Evolutionary conservation across 2,329 filamentous ascomycete species (phyloP).

Genomic region (Xylariomycetidae sp.): DNA sequence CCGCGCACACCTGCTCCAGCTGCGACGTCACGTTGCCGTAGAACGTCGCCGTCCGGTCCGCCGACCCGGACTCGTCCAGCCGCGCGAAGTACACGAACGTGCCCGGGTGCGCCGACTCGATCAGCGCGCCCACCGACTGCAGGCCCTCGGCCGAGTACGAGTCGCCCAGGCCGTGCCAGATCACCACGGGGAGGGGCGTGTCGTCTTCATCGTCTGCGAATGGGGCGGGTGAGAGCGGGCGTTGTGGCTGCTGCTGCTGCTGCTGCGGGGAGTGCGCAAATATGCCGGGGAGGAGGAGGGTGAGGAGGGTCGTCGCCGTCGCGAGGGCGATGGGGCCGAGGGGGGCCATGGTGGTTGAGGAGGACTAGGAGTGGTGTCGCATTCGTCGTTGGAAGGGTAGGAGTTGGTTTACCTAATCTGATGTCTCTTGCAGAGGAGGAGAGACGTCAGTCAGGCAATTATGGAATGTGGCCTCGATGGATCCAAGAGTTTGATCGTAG

Average conservation of each 20-base stretch:
- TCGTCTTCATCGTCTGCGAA: slow-evolving; percentile 41
- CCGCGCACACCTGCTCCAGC: slow-evolving; percentile 70
- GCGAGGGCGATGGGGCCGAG: no score
- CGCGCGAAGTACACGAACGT: slow-evolving; percentile 80
- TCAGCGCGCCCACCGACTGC: slow-evolving; percentile 64
- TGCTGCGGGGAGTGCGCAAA: slow-evolving; percentile 12
- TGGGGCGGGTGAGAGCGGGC: slow-evolving; percentile 5
- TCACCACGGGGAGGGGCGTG: slow-evolving; percentile 79
- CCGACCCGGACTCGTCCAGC: slow-evolving; percentile 58
- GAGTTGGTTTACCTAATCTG: no score
- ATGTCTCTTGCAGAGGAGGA: no score
- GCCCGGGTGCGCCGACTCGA: slow-evolving; percentile 69
- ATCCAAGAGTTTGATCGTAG: no score
- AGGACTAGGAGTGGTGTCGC: no score
- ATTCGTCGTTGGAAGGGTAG: no score
- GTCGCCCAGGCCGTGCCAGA: slow-evolving; percentile 87
- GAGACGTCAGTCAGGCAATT: no score
- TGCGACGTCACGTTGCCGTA: slow-evolving; percentile 84
- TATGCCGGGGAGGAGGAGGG: slow-evolving; percentile 14
- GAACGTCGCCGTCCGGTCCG: slow-evolving; percentile 81
- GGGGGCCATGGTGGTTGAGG: no score
- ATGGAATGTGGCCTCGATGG: no score
- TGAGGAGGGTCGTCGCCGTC: slow-evolving; percentile 9
- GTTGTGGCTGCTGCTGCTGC: slow-evolving; percentile 5
- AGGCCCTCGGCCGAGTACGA: slow-evolving; percentile 74